These are phyloP conservation scores for Chloranthus sessilifolius DNA, from an alignment of 164 flowering plant species.

Conservation along the genomic window DNA sequence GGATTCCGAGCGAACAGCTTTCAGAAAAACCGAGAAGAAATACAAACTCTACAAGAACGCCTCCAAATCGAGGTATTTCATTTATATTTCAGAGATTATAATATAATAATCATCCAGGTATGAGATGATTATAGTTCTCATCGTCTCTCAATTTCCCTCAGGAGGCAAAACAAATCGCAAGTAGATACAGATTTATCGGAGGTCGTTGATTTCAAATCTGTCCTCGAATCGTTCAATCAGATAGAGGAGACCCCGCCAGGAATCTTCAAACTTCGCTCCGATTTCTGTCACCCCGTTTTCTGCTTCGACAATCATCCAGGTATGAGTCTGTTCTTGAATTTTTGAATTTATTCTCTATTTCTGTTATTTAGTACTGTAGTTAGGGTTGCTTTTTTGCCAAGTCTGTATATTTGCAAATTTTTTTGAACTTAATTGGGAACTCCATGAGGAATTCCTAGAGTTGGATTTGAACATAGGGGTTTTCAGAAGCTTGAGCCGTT, in stretches of 20 bases:
- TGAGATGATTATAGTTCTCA: no score
- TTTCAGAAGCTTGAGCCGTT: no score
- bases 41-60: constrained; percentile 78
- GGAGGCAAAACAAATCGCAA: background rate
- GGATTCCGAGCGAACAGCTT: constrained; percentile 70
- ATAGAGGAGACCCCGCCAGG: constrained; percentile 46
- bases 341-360: no score
- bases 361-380: background rate
- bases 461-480: no score
- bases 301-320: constrained; percentile 71
- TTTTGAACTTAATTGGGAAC: no score
- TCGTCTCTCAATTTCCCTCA: background rate
- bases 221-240: constrained; percentile 32
- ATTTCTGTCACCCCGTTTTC: constrained; percentile 50
- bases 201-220: constrained; percentile 67
- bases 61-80: constrained; percentile 38
- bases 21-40: constrained; percentile 86
- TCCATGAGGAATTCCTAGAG: no score
- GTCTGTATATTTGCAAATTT: background rate
- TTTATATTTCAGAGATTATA: no score
- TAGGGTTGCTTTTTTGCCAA: background rate
- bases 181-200: constrained; percentile 59
- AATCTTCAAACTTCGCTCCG: constrained; percentile 23
- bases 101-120: no score
- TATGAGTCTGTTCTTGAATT: constrained; percentile 18